phyloP scores from a whole-genome alignment of 495 filamentous ascomycete genomes.

The Xylaria venustula region DNA sequence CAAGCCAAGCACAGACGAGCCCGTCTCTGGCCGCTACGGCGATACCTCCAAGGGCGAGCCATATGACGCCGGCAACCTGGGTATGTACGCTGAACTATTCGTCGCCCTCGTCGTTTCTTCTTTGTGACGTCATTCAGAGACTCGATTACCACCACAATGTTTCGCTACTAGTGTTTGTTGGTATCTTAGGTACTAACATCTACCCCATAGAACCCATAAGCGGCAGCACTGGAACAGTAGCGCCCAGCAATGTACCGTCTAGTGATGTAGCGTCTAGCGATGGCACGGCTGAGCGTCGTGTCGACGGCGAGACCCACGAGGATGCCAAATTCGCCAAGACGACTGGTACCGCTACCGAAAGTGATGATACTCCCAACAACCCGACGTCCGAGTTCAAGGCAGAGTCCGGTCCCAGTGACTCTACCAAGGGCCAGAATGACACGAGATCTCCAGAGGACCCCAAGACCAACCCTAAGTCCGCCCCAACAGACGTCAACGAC shows the following conservation, averaged over 20 bases:
- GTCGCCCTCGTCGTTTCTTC: background rate
- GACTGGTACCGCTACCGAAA: slow-evolving; percentile 19
- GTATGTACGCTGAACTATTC: too few species aligned
- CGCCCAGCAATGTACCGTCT: background rate
- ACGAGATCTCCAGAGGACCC: slow-evolving; percentile 33
- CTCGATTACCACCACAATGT: background rate
- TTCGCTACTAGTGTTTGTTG: too few species aligned
- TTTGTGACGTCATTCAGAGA: slow-evolving; percentile 10
- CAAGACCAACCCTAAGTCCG: slow-evolving; percentile 26
- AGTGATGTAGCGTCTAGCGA: background rate
- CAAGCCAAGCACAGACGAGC: slow-evolving; percentile 42
- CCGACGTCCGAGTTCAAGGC: slow-evolving; percentile 26
- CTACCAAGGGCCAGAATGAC: slow-evolving; percentile 38
- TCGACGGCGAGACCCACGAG: background rate
- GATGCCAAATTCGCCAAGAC: slow-evolving; percentile 23
- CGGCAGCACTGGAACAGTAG: slow-evolving; percentile 5
- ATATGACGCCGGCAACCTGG: slow-evolving; percentile 58
- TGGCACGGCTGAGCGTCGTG: background rate
- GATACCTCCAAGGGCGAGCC: slow-evolving; percentile 56
- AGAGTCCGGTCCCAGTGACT: slow-evolving; percentile 25
- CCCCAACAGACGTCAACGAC: slow-evolving; percentile 29
- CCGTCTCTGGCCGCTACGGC: slow-evolving; percentile 51
- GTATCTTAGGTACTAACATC: slow-evolving; percentile 16
- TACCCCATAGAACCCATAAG: slow-evolving; percentile 13
- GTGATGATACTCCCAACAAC: slow-evolving; percentile 18